Conservation (phyloP, 257 asterid species). For the Przewalskia tangutica region DNA sequence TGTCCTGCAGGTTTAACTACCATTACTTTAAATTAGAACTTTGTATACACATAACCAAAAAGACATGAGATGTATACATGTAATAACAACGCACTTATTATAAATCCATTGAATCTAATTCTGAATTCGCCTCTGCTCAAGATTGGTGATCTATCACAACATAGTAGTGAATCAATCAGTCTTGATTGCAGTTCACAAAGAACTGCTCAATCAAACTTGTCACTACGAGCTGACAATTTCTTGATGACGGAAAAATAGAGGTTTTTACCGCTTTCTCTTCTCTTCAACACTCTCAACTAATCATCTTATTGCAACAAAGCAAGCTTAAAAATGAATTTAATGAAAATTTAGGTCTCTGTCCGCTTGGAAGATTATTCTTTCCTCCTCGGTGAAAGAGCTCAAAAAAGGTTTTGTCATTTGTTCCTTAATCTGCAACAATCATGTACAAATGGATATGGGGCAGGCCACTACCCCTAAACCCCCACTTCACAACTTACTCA, state of each 20-base stretch:
- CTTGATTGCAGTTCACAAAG: background rate
- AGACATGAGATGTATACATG: background rate
- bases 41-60: background rate
- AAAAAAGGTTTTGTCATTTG: background rate
- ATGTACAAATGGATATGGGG: background rate
- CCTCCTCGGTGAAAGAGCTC: no score
- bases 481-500: background rate
- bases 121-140: background rate
- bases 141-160: background rate
- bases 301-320: no score
- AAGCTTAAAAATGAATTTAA: no score
- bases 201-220: background rate
- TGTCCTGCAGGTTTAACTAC: background rate
- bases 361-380: no score
- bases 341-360: no score
- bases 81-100: background rate
- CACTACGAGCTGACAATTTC: background rate
- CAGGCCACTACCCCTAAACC: background rate
- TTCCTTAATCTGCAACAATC: background rate
- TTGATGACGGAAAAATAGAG: no score
- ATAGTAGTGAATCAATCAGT: background rate
- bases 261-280: no score
- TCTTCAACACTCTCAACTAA: no score
- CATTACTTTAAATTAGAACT: background rate
- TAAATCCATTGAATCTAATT: background rate